A percentile compares a stretch with the other conserved stretches of the same genome.
phyloP scores from a whole-genome alignment of 371 early-diverging fungal genomes.

The Gilbertella persicaria region DNA sequence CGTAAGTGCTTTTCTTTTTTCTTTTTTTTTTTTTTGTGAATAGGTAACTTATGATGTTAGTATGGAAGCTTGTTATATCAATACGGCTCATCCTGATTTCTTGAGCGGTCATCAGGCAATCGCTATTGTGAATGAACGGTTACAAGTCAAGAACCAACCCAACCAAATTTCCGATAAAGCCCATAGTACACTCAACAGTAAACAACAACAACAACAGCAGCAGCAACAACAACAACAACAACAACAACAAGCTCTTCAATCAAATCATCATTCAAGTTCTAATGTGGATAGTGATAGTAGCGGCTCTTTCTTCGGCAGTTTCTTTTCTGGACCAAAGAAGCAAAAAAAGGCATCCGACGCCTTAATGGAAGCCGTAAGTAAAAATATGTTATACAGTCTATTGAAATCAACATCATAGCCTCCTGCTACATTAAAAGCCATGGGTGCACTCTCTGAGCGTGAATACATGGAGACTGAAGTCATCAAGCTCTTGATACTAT shows the following conservation, averaged over 20 bases:
- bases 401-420: conserved; percentile 55
- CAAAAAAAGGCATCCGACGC: conserved; percentile 61
- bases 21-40: background rate
- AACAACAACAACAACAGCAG: background rate
- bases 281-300: conserved; percentile 21
- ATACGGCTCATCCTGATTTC: conserved; percentile 99
- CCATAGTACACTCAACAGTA: conserved; percentile 34
- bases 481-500: conserved; percentile 94
- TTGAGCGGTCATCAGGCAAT: conserved; percentile 95
- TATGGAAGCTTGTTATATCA: conserved; percentile 96
- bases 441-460: conserved; percentile 93
- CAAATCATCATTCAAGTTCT: too few relatives aligned
- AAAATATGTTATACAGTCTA: background rate
- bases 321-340: conserved; percentile 83
- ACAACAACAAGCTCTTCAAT: conserved; percentile 25
- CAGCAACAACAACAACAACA: conserved; percentile 14
- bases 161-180: conserved; percentile 52
- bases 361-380: conserved; percentile 72
- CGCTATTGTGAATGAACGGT: conserved; percentile 90
- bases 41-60: conserved; percentile 45
- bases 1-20: conserved; percentile 43
- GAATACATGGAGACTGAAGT: conserved; percentile 98
- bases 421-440: conserved; percentile 92
- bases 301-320: conserved; percentile 94
- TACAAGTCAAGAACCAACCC: conserved; percentile 49